Conservation (phyloP, 805 yeast genomes). For the Sungouiozyma ichnusensis region DNA sequence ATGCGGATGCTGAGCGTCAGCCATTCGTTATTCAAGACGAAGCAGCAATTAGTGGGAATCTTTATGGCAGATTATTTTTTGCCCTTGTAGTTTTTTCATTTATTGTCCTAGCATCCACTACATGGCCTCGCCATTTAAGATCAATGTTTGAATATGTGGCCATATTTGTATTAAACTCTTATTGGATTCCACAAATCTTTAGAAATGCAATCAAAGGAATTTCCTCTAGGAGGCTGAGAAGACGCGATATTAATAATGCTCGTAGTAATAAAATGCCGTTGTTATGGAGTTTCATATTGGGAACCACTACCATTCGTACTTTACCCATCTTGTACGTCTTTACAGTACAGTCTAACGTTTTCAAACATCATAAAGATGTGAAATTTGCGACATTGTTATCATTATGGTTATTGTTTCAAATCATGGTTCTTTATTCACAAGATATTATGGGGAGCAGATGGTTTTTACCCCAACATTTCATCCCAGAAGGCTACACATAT, state of each 20-base stretch:
- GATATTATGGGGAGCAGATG: slow-evolving; percentile 68
- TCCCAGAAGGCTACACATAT: slow-evolving; percentile 79
- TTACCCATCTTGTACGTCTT: slow-evolving; percentile 58
- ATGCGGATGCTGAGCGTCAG: slow-evolving; percentile 10
- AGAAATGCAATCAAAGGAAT: slow-evolving; percentile 40
- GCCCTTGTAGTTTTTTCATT: slow-evolving; percentile 45
- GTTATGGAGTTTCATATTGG: slow-evolving; percentile 65
- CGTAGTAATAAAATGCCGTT: slow-evolving; percentile 42
- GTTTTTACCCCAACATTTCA: slow-evolving; percentile 61
- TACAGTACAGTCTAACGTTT: slow-evolving; percentile 44
- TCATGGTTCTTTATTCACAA: slow-evolving; percentile 50
- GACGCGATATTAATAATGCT: slow-evolving; percentile 11
- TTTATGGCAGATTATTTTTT: slow-evolving; percentile 49
- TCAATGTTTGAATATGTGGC: slow-evolving; percentile 46
- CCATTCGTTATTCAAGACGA: slow-evolving; percentile 37
- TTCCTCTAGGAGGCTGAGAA: slow-evolving; percentile 17
- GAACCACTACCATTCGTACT: slow-evolving; percentile 52
- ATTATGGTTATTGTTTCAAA: slow-evolving; percentile 52
- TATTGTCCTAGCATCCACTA: slow-evolving; percentile 41
- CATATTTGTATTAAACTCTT: slow-evolving; percentile 48
- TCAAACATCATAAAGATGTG: slow-evolving; percentile 58
- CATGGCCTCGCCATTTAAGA: slow-evolving; percentile 56
- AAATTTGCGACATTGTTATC: slow-evolving; percentile 36
- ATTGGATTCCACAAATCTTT: slow-evolving; percentile 83
- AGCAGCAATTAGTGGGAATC: slow-evolving; percentile 43